Evolutionary conservation across 2,329 filamentous ascomycete species (phyloP).

Genomic region (Fusarium solani-melongenae): DNA sequence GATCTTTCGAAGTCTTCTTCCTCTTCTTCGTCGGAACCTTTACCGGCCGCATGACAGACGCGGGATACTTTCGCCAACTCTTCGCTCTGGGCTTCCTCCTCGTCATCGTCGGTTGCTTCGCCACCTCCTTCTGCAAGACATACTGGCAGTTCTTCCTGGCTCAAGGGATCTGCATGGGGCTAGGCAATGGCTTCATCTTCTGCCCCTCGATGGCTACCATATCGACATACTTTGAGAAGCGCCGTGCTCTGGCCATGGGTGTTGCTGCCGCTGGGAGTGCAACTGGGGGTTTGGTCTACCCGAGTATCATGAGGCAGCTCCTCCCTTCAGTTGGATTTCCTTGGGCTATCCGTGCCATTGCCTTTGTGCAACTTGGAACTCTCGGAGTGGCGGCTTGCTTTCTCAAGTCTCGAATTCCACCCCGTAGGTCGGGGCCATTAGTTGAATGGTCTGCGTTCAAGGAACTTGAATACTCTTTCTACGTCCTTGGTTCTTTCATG

Average conservation of each 20-base stretch:
- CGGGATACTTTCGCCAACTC: slow-evolving; percentile 56
- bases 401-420: slow-evolving; percentile 1
- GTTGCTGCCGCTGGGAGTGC: slow-evolving; percentile 5
- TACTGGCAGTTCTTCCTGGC: slow-evolving; percentile 20
- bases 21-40: slow-evolving; percentile 64
- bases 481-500: slow-evolving; percentile 4
- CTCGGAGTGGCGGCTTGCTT: not conserved
- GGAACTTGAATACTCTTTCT: slow-evolving; percentile 9
- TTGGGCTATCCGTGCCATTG: slow-evolving; percentile 11
- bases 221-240: slow-evolving; percentile 14
- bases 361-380: slow-evolving; percentile 8
- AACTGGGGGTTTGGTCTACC: slow-evolving; percentile 4
- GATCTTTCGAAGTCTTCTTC: slow-evolving; percentile 62
- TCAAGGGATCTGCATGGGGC: slow-evolving; percentile 12
- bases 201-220: slow-evolving; percentile 2
- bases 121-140: not conserved
- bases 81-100: not conserved
- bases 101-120: slow-evolving; percentile 5
- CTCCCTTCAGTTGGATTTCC: slow-evolving; percentile 8
- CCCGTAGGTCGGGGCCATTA: not conserved
- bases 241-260: slow-evolving; percentile 3
- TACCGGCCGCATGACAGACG: slow-evolving; percentile 62
- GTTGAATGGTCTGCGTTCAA: slow-evolving; percentile 14
- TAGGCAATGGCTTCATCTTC: slow-evolving; percentile 16
- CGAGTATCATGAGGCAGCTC: slow-evolving; percentile 6